phyloP scores from a whole-genome alignment of 192 early-diverging fungal species.

The Physocladia obscura region DNA sequence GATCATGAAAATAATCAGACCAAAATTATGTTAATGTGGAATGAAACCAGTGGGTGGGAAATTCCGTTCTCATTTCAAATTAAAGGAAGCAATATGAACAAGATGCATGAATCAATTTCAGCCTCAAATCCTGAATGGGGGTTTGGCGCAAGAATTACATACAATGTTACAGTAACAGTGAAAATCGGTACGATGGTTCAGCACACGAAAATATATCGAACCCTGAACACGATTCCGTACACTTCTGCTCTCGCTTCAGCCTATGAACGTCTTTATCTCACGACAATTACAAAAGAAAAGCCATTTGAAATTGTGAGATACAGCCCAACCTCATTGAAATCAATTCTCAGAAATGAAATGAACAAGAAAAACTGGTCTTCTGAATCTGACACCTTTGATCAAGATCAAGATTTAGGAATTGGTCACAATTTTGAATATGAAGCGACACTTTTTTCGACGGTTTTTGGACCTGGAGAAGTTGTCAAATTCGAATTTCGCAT shows the following conservation, averaged over 20 bases:
- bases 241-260: background rate
- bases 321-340: constrained; percentile 2
- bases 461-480: constrained; percentile 21
- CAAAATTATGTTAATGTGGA: background rate
- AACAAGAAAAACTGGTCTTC: constrained; percentile 14
- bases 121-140: constrained; percentile 36
- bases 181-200: background rate
- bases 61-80: constrained; percentile 22
- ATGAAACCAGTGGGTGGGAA: background rate
- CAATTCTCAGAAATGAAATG: background rate
- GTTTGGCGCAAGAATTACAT: constrained; percentile 29
- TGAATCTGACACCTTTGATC: constrained; percentile 6
- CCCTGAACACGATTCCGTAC: background rate
- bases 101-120: constrained; percentile 16
- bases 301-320: constrained; percentile 12
- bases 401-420: background rate
- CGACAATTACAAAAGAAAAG: background rate
- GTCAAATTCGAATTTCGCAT: constrained; percentile 19
- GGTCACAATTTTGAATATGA: constrained; percentile 20
- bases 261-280: background rate
- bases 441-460: background rate
- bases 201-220: background rate
- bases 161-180: constrained; percentile 7
- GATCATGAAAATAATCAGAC: too few species aligned
- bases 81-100: background rate